Percentiles rank a stretch among this genome's conserved stretches.
These are phyloP conservation scores for Sideroxylon spinosum DNA, from an alignment of 179 eudicot species.

Conservation along the genomic window DNA sequence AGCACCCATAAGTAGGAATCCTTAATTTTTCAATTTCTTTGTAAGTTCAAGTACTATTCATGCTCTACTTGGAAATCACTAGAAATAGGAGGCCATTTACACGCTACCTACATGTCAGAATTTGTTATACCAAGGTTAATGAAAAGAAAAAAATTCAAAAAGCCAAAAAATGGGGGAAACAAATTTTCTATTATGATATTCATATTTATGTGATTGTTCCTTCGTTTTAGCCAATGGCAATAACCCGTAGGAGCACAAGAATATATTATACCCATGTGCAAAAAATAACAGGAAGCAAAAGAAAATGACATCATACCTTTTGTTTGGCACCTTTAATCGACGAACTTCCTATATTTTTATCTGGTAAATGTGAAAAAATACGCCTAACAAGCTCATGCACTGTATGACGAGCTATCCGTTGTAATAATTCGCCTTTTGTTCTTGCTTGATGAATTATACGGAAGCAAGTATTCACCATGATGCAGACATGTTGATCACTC, in stretches of 20 bases:
- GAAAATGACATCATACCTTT: constrained; percentile 32
- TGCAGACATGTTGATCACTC: constrained; percentile 74
- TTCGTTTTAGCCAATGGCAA: not conserved
- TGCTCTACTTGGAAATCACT: not conserved
- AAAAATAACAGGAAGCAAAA: not conserved
- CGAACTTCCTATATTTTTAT: constrained; percentile 32
- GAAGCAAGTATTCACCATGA: constrained; percentile 60
- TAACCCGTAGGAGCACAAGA: not conserved
- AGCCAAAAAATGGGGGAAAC: not conserved
- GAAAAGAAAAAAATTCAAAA: not conserved
- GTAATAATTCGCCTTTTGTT: constrained; percentile 60
- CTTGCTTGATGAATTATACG: constrained; percentile 68
- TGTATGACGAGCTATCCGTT: constrained; percentile 59
- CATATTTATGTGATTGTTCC: not conserved
- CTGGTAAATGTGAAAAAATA: constrained; percentile 53
- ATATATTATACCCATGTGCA: not conserved
- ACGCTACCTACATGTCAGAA: not conserved
- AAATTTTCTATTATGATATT: not conserved
- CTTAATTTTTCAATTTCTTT: not conserved
- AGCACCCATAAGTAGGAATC: not conserved
- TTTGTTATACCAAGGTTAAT: not conserved
- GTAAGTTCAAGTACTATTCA: not conserved
- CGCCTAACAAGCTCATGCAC: constrained; percentile 69
- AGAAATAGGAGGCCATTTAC: not conserved
- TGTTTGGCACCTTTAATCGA: constrained; percentile 31